phyloP scores from a whole-genome alignment of 345 rosid genomes.

The Brassica nigra region DNA sequence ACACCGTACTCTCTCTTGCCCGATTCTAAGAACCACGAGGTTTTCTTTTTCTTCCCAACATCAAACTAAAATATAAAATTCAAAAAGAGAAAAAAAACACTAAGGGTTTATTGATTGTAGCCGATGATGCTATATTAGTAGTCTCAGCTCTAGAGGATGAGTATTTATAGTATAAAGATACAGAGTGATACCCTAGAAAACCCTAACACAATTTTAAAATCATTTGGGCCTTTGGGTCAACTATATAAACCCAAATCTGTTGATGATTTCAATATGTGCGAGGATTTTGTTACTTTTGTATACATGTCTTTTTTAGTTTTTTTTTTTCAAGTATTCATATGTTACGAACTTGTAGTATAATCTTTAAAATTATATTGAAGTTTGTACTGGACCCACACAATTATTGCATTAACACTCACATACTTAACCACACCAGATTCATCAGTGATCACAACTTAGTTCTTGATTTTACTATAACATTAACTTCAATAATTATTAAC shows the following conservation, averaged over 20 bases:
- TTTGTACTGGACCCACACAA: background rate
- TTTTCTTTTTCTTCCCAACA: background rate
- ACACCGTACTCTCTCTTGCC: constrained; percentile 45
- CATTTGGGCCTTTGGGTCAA: background rate
- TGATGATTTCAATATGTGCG: constrained; percentile 18
- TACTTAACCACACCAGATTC: constrained; percentile 19
- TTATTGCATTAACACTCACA: constrained; percentile 9
- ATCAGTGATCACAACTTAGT: constrained; percentile 7
- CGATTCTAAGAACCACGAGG: constrained; percentile 22
- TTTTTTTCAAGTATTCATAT: background rate
- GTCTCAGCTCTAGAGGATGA: background rate
- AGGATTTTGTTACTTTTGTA: background rate
- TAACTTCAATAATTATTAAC: background rate
- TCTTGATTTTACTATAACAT: constrained; percentile 12
- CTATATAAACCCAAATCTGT: background rate
- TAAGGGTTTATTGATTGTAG: background rate
- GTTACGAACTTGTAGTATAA: background rate
- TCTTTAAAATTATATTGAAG: background rate
- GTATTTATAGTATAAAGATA: background rate
- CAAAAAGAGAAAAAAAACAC: background rate
- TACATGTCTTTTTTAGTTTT: background rate
- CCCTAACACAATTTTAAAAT: background rate
- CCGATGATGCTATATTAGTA: background rate
- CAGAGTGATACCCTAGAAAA: background rate
- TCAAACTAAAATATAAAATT: no score